Evolutionary conservation across 225 moss, liverwort and hornwort species (phyloP).

Genomic region (Asterella californica): DNA sequence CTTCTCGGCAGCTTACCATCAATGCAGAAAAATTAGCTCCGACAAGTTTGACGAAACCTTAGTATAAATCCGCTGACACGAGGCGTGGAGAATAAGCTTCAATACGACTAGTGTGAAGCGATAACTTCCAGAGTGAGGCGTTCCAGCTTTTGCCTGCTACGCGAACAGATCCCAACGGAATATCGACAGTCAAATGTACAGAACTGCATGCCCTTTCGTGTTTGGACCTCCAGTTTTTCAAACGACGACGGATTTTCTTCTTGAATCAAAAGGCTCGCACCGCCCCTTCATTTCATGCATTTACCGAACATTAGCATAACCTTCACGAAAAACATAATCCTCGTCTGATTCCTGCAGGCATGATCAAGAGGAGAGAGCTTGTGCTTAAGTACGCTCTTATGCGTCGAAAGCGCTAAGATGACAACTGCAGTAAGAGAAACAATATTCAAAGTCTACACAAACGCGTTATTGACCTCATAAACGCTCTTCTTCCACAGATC

Average conservation of each 20-base stretch:
- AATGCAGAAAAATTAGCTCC: no score
- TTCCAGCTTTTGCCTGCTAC: no score
- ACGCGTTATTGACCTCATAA: not conserved
- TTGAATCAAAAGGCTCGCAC: not conserved
- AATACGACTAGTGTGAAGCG: no score
- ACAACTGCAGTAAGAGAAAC: not conserved
- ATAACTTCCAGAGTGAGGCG: no score
- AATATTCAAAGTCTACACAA: not conserved
- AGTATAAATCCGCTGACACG: no score
- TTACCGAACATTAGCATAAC: conserved; percentile 1
- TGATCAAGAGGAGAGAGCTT: conserved; percentile 2
- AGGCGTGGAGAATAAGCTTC: no score
- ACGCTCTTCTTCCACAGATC: not conserved
- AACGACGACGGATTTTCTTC: not conserved
- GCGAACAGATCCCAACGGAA: no score
- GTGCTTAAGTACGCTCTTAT: not conserved
- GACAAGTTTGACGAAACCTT: no score
- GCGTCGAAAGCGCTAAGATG: not conserved
- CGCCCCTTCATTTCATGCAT: not conserved
- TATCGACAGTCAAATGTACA: no score
- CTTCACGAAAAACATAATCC: conserved; percentile 11
- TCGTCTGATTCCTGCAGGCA: conserved; percentile 23
- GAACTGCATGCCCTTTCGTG: not conserved
- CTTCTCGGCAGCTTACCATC: no score
- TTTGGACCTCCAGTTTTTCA: not conserved